phyloP scores from a whole-genome alignment of 148 eudicot genomes.

The Rhododendron vialii region DNA sequence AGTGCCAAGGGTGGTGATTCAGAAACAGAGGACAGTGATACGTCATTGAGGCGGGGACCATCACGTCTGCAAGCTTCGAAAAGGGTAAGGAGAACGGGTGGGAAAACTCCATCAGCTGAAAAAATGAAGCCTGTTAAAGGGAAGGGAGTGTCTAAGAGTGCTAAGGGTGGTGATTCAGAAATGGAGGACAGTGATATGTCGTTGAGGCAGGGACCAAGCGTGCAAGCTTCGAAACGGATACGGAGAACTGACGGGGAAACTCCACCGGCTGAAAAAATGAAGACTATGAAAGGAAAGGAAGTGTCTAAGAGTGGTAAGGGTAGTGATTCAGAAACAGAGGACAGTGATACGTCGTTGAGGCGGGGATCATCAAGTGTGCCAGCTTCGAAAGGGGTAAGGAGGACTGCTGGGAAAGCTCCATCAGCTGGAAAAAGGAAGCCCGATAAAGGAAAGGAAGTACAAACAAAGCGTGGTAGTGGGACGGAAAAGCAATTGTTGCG shows the following conservation, averaged over 20 bases:
- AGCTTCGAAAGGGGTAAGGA: constrained; percentile 1
- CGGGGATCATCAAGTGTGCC: neutral
- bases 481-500: constrained; percentile 92
- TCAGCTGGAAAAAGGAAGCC: constrained; percentile 45
- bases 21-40: constrained; percentile 48
- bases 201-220: constrained; percentile 30
- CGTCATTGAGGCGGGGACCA: constrained; percentile 31
- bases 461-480: constrained; percentile 55
- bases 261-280: constrained; percentile 40
- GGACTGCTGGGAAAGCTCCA: constrained; percentile 19
- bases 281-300: constrained; percentile 41
- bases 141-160: constrained; percentile 45
- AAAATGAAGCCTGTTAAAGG: constrained; percentile 33
- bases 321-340: neutral
- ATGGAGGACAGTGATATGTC: constrained; percentile 49
- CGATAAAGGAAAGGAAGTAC: constrained; percentile 45
- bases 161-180: constrained; percentile 15
- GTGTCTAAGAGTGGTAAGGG: constrained; percentile 73
- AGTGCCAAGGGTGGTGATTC: constrained; percentile 12
- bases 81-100: constrained; percentile 34
- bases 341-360: neutral
- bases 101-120: constrained; percentile 41
- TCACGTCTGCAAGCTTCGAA: constrained; percentile 34
- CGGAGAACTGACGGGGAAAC: constrained; percentile 30
- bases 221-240: constrained; percentile 37